Evolutionary conservation across 139 green algal genomes (phyloP).

Genomic region (Chlorokybus atmophyticus): DNA sequence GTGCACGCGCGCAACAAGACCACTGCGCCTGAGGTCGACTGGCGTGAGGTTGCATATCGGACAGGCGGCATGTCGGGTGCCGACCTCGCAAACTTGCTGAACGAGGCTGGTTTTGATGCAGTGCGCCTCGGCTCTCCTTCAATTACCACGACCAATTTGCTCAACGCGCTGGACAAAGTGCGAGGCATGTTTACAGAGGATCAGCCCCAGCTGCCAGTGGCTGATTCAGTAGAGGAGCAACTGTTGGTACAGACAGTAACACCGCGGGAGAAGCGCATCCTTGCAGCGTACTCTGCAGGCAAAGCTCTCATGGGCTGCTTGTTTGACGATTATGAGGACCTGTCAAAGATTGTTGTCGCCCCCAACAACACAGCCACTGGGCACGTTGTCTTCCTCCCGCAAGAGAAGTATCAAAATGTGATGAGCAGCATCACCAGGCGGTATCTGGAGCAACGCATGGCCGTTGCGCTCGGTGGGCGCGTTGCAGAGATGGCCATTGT

Average conservation of each 20-base stretch:
- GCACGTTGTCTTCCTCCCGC: not conserved
- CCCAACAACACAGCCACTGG: not conserved
- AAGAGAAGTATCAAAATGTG: not conserved
- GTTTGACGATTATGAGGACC: not conserved
- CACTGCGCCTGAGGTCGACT: not conserved
- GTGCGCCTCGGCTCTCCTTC: conserved; percentile 51
- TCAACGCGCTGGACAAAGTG: conserved; percentile 60
- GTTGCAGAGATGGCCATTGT: not conserved
- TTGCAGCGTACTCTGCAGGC: not conserved
- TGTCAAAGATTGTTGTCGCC: not conserved
- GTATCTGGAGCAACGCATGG: not conserved
- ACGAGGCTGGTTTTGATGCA: conserved; percentile 85
- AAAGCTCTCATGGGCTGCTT: not conserved
- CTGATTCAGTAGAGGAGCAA: not conserved
- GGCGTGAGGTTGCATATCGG: conserved; percentile 20
- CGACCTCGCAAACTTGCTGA: conserved; percentile 90
- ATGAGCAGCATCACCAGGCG: not conserved
- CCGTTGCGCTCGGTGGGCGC: not conserved
- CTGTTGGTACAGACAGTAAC: not conserved
- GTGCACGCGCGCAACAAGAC: not conserved
- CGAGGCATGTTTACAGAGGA: not conserved
- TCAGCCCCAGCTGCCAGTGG: not conserved
- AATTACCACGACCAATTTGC: conserved; percentile 62
- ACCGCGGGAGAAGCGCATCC: not conserved
- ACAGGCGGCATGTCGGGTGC: conserved; percentile 76